A percentile compares a stretch with the other conserved stretches of the same genome.
These are phyloP conservation scores for Omphalotus guepiniiformis DNA, from an alignment of 768 basidiomycete genomes.

Conservation along the genomic window DNA sequence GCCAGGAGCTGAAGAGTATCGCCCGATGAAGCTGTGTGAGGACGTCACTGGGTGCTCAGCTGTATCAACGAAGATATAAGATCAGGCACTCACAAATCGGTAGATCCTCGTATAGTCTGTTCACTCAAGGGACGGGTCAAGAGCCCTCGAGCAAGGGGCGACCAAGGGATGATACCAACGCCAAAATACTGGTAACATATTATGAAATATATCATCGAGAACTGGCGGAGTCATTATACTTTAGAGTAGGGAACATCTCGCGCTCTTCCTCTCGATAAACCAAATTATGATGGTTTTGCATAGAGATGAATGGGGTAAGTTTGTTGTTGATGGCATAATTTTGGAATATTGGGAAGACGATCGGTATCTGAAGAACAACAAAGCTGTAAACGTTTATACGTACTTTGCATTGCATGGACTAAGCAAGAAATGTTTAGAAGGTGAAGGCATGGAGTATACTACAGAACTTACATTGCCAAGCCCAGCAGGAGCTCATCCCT, in stretches of 20 bases:
- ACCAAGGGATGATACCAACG: slow-evolving; percentile 44
- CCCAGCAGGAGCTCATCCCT: slow-evolving; percentile 53
- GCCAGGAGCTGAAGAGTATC: slow-evolving; percentile 5
- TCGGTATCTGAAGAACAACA: background rate
- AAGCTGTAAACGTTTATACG: background rate
- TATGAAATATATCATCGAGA: background rate
- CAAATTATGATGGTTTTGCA: slow-evolving; percentile 59
- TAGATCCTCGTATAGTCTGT: slow-evolving; percentile 22
- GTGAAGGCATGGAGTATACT: background rate
- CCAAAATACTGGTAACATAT: slow-evolving; percentile 30
- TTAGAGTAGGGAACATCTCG: slow-evolving; percentile 48
- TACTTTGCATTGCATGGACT: slow-evolving; percentile 11
- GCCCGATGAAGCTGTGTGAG: slow-evolving; percentile 7
- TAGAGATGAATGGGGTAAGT: slow-evolving; percentile 54
- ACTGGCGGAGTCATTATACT: slow-evolving; percentile 15
- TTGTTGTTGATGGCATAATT: slow-evolving; percentile 38
- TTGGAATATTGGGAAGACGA: slow-evolving; percentile 1
- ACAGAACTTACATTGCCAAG: slow-evolving; percentile 33
- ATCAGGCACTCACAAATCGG: slow-evolving; percentile 13
- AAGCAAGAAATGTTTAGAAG: background rate
- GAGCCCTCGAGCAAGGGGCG: slow-evolving; percentile 22
- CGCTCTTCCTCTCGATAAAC: slow-evolving; percentile 60
- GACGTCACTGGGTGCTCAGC: background rate
- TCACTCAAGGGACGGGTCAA: background rate
- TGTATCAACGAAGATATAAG: background rate